A percentile compares a stretch with the other conserved stretches of the same genome.
Conservation (phyloP, 1,139 yeast genomes). For the Protomyces inouyei region DNA sequence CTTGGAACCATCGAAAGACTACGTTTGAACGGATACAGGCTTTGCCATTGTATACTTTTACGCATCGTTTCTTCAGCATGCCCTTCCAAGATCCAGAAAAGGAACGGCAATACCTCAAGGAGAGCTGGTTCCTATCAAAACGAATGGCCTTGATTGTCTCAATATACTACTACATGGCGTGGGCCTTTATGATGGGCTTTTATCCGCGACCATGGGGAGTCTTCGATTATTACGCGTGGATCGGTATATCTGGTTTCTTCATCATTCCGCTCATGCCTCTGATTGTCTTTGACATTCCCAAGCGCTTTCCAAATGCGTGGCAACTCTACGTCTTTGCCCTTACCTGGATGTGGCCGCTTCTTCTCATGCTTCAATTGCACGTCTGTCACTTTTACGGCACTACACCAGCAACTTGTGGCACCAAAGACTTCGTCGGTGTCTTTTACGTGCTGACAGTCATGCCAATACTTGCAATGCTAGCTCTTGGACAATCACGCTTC, state of each 20-base stretch:
- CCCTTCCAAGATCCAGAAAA: slow-evolving; percentile 20
- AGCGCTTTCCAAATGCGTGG: slow-evolving; percentile 9
- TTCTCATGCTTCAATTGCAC: slow-evolving; percentile 4
- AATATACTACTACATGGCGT: slow-evolving; percentile 14
- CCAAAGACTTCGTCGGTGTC: slow-evolving; percentile 21
- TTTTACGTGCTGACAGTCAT: slow-evolving; percentile 12
- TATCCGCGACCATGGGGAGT: slow-evolving; percentile 18
- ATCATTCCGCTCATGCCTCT: slow-evolving; percentile 11
- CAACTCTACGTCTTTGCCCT: slow-evolving; percentile 1
- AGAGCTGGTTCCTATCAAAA: slow-evolving; percentile 18
- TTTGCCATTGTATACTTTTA: neutral
- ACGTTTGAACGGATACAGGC: neutral
- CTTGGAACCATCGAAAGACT: neutral
- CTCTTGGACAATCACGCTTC: slow-evolving; percentile 7
- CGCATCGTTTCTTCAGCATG: slow-evolving; percentile 7
- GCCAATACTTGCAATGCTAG: slow-evolving; percentile 17
- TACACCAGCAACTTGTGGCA: neutral
- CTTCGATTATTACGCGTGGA: slow-evolving; percentile 3
- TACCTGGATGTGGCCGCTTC: slow-evolving; percentile 20
- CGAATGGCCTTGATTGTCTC: slow-evolving; percentile 14
- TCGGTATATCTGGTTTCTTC: slow-evolving; percentile 6
- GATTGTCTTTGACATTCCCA: slow-evolving; percentile 3
- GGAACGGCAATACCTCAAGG: slow-evolving; percentile 21
- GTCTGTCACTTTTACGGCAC: slow-evolving; percentile 9
- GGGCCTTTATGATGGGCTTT: slow-evolving; percentile 13